Evolutionary conservation across 345 rosid species (phyloP), one percentile per base, ranked within the genome.

Genomic region (Salix viminalis): DNA sequence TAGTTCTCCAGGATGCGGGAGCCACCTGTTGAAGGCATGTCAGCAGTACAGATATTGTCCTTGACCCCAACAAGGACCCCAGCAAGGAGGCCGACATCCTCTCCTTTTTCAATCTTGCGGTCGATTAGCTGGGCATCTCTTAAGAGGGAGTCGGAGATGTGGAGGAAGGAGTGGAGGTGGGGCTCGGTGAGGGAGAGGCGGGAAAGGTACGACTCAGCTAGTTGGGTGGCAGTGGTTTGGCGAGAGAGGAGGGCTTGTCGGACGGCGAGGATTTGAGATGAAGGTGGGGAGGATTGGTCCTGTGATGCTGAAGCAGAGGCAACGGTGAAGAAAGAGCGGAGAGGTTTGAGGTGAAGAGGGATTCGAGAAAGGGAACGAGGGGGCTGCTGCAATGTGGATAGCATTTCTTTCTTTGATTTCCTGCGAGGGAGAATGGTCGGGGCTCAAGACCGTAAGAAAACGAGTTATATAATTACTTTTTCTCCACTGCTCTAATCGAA

Each of bases 21-120:
- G 61, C 91, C 98, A 6, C 90, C 93, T 0, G 97, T 94, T 41
- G 94, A 91, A 24, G 96, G 98, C 98, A 92, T 91, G 81, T 89
- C 94, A 48, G 88, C 81, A 1, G 97, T 94, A 69, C 97, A 92
- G 5, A 94, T 91, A 76, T 94, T 92, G 83, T 94, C 98, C 85
- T 92, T 94, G 41, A 92, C 90, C 1, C 88, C 98, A 9, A 92
- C 92, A 4, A 92, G 66, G 39, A 92, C 93, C 13, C 98, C 97
- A 58, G 97, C 92, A 26, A 91, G 89, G 68, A 90, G 94, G 68
- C 94, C 96, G 13, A 94, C 78, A 9, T 84, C 87, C 72, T 90
- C 96, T 15, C 89, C 91, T 41, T 76, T 84, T 2, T 74, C 68
- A 34, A 92, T 85, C 82, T 77, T 81, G 56, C 77, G 80, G 50